These are phyloP conservation scores for Apiotrichum veenhuisii DNA, from an alignment of 1,284 basidiomycete genomes.

Conservation along the genomic window DNA sequence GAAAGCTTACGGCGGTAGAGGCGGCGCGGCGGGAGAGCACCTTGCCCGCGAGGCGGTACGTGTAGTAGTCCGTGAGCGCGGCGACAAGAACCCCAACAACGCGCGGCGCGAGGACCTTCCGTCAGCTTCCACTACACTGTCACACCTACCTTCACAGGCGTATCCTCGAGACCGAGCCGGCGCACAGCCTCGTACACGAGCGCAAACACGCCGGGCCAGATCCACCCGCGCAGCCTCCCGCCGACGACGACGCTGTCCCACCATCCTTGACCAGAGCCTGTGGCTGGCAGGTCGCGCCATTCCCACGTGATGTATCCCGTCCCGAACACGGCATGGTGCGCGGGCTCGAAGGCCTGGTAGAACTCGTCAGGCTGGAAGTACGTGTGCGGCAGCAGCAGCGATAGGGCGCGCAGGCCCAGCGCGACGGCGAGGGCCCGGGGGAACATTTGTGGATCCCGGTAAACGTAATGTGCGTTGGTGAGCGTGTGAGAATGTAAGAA, in stretches of 20 bases:
- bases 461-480: not conserved
- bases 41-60: slow-evolving; percentile 61
- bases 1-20: slow-evolving; percentile 63
- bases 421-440: slow-evolving; percentile 30
- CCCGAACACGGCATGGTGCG: slow-evolving; percentile 81
- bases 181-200: slow-evolving; percentile 3
- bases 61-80: slow-evolving; percentile 72
- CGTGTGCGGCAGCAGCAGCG: slow-evolving; percentile 63
- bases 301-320: slow-evolving; percentile 96
- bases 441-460: slow-evolving; percentile 11
- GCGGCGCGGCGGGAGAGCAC: slow-evolving; percentile 62
- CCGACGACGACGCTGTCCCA: slow-evolving; percentile 19
- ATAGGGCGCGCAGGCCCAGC: slow-evolving; percentile 46
- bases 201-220: slow-evolving; percentile 19
- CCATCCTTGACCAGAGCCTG: slow-evolving; percentile 50
- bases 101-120: slow-evolving; percentile 59
- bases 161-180: slow-evolving; percentile 52
- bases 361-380: slow-evolving; percentile 99
- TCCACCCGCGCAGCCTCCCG: slow-evolving; percentile 26
- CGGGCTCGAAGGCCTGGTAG: slow-evolving; percentile 91
- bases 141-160: slow-evolving; percentile 56
- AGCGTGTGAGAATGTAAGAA: not conserved
- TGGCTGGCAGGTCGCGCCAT: slow-evolving; percentile 67
- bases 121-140: slow-evolving; percentile 6
- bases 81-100: slow-evolving; percentile 76